Evolutionary conservation across 2,329 filamentous ascomycete genomes (phyloP).

Genomic region (Bisporella sp.): DNA sequence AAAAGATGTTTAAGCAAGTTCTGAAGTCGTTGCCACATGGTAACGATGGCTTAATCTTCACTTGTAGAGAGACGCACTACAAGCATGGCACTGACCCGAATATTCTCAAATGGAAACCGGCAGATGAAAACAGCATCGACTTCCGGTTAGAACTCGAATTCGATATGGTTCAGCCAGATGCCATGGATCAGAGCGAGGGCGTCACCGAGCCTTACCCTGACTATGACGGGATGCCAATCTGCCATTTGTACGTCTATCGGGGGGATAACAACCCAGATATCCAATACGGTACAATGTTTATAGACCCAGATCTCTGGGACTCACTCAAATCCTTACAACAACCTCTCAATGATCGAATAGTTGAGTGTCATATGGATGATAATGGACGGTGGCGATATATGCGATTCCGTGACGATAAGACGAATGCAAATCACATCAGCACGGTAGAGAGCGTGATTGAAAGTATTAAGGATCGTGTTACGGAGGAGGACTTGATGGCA

Average conservation of each 20-base stretch:
- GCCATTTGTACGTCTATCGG: slow-evolving; percentile 64
- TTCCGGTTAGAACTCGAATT: slow-evolving; percentile 78
- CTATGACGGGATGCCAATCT: slow-evolving; percentile 72
- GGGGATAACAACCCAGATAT: slow-evolving; percentile 45
- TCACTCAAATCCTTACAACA: slow-evolving; percentile 64
- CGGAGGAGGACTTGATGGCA: slow-evolving; percentile 69
- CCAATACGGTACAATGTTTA: slow-evolving; percentile 57
- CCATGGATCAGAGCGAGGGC: slow-evolving; percentile 60
- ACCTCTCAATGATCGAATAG: slow-evolving; percentile 77
- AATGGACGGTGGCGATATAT: slow-evolving; percentile 76
- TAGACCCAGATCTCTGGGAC: slow-evolving; percentile 79
- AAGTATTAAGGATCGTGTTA: slow-evolving; percentile 81
- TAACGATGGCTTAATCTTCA: slow-evolving; percentile 96
- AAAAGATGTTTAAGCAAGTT: slow-evolving; percentile 85
- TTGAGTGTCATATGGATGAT: slow-evolving; percentile 82
- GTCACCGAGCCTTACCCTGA: slow-evolving; percentile 59
- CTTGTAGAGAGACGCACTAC: slow-evolving; percentile 83
- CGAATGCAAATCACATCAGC: slow-evolving; percentile 79
- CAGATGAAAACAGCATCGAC: slow-evolving; percentile 90
- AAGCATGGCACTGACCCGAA: slow-evolving; percentile 84
- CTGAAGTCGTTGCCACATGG: slow-evolving; percentile 82
- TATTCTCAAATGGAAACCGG: slow-evolving; percentile 97
- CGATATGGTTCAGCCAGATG: slow-evolving; percentile 60
- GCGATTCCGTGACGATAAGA: slow-evolving; percentile 88
- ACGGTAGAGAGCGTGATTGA: slow-evolving; percentile 83